phyloP scores from a whole-genome alignment of 192 early-diverging fungal species.

The Haplosporangium gracile region DNA sequence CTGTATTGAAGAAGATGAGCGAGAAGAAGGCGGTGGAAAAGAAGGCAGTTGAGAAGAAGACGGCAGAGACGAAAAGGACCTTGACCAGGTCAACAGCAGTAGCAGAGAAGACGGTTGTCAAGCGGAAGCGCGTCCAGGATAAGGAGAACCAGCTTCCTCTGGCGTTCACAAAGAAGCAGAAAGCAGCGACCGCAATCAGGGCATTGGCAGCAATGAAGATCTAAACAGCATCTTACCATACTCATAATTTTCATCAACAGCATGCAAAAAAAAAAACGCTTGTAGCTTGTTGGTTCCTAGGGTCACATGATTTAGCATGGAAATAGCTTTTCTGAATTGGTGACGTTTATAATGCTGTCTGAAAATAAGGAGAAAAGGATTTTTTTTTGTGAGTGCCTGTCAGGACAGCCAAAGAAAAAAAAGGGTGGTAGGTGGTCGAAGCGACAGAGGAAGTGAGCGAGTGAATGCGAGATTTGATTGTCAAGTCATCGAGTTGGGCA shows the following conservation, averaged over 20 bases:
- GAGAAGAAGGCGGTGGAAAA: not conserved
- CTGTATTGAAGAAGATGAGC: not conserved
- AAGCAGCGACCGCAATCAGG: conserved; percentile 22
- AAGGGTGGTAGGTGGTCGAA: not conserved
- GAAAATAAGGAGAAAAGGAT: not conserved
- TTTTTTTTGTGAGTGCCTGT: conserved; percentile 1
- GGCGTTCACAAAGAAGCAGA: conserved; percentile 29
- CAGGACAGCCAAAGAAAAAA: not conserved
- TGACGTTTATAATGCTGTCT: not conserved
- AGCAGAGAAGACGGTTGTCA: not conserved
- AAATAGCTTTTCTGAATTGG: not conserved
- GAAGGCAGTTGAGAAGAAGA: not conserved
- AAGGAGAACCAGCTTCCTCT: conserved; percentile 43
- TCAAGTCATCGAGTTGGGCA: not conserved
- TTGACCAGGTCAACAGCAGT: conserved; percentile 1
- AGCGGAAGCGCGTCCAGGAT: conserved; percentile 21
- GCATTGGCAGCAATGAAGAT: conserved; percentile 19
- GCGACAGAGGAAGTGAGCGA: not conserved
- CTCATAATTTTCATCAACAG: too few species aligned
- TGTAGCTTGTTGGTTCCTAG: not conserved
- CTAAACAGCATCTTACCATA: conserved; percentile 1
- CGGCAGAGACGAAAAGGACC: not conserved
- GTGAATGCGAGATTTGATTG: not conserved
- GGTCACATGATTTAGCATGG: not conserved
- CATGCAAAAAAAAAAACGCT: not conserved